Percentiles rank a stretch among this genome's conserved stretches.
Evolutionary conservation across 352 stramenopile species (phyloP).

Genomic region (Globisporangium heterothallicum): DNA sequence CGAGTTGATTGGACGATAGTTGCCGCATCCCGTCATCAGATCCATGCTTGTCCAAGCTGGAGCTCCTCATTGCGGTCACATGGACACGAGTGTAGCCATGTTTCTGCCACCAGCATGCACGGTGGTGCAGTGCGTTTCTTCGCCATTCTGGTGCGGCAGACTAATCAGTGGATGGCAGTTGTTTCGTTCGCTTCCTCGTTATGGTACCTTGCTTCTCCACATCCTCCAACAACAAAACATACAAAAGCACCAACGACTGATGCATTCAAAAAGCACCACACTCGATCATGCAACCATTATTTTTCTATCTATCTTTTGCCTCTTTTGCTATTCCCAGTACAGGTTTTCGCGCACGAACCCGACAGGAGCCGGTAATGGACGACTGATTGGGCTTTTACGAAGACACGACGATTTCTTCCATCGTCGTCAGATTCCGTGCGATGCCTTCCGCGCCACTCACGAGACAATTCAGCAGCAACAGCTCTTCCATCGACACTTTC

Average conservation of each 20-base stretch:
- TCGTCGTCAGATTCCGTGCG: slow-evolving; percentile 55
- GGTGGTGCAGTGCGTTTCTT: too few species aligned
- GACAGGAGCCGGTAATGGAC: too few species aligned
- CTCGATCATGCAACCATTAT: too few species aligned
- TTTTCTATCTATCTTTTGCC: neutral
- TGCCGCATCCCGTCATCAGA: neutral
- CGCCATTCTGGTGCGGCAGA: too few species aligned
- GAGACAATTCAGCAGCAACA: slow-evolving; percentile 76
- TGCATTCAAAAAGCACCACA: too few species aligned
- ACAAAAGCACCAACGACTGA: too few species aligned
- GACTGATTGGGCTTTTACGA: slow-evolving; percentile 23
- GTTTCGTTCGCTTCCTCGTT: neutral
- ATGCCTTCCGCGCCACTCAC: slow-evolving; percentile 80
- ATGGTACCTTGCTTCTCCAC: too few species aligned
- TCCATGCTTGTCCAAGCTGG: neutral
- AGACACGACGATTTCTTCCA: slow-evolving; percentile 73
- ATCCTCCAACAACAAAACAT: too few species aligned
- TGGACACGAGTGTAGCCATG: slow-evolving; percentile 12
- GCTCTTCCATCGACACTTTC: slow-evolving; percentile 74
- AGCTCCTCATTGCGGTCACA: slow-evolving; percentile 1
- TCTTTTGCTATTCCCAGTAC: too few species aligned
- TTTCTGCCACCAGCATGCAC: too few species aligned
- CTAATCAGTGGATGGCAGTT: too few species aligned
- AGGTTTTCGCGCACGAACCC: too few species aligned
- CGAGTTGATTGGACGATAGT: neutral